phyloP scores from a whole-genome alignment of 495 filamentous ascomycete genomes.

The Trichoderma asperelloides region DNA sequence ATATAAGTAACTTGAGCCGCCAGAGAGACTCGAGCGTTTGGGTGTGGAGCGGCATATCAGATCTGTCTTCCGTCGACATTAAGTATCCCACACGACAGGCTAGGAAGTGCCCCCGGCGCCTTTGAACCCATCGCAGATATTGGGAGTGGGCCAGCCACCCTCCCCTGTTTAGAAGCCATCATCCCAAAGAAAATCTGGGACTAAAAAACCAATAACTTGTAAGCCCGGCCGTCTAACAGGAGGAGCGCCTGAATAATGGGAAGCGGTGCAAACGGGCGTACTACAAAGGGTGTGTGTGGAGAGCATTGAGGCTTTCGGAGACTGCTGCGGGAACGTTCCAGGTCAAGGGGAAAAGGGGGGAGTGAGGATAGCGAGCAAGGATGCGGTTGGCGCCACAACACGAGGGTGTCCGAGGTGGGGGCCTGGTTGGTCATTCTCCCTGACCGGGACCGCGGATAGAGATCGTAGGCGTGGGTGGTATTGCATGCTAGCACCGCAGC shows the following conservation, averaged over 20 bases:
- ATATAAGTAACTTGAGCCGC: neutral
- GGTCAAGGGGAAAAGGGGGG: slow-evolving; percentile 1
- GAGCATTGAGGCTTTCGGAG: neutral
- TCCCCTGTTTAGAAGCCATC: neutral
- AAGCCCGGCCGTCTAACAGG: neutral
- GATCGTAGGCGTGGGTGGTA: slow-evolving; percentile 8
- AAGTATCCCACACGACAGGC: slow-evolving; percentile 6
- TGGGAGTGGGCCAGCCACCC: neutral
- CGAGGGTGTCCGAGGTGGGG: neutral
- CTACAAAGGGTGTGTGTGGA: neutral
- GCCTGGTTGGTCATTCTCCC: slow-evolving; percentile 4
- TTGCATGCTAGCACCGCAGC: neutral
- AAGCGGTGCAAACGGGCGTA: neutral
- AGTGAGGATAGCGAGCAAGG: neutral
- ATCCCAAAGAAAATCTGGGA: neutral
- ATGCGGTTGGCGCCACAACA: neutral
- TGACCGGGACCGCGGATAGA: slow-evolving; percentile 8
- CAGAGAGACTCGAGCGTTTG: neutral
- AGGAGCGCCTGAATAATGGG: neutral
- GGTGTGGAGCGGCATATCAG: slow-evolving; percentile 8
- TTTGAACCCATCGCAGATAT: slow-evolving; percentile 8
- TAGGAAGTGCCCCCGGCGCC: slow-evolving; percentile 3
- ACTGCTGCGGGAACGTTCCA: neutral
- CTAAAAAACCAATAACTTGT: neutral
- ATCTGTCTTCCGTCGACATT: slow-evolving; percentile 7